These are phyloP conservation scores for Myxozyma neglecta DNA, from an alignment of 805 yeast genomes.

Conservation along the genomic window DNA sequence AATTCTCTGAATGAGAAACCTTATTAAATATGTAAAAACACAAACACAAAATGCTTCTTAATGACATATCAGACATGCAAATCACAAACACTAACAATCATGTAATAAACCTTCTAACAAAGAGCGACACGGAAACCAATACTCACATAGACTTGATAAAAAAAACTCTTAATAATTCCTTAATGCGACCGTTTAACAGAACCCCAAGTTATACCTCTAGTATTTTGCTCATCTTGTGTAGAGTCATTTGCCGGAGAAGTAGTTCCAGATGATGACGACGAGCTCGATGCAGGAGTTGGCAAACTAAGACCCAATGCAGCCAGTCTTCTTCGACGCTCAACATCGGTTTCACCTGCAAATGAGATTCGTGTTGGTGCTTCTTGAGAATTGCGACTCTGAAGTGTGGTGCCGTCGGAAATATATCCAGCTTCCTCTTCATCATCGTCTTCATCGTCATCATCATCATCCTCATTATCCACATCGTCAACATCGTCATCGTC, in stretches of 20 bases:
- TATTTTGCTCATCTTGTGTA: background rate
- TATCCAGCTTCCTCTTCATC: constrained; percentile 37
- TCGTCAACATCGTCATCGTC: constrained; percentile 34
- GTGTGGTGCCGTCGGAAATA: constrained; percentile 16
- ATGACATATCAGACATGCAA: too few relatives aligned
- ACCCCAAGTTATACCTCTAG: constrained; percentile 28
- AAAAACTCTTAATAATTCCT: background rate
- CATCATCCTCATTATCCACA: constrained; percentile 31
- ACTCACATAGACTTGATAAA: background rate
- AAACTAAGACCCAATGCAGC: constrained; percentile 41
- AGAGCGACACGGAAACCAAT: too few relatives aligned
- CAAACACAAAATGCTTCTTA: too few relatives aligned
- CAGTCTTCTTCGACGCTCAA: constrained; percentile 63
- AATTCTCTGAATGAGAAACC: too few relatives aligned
- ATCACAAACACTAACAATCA: too few relatives aligned
- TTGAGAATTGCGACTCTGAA: background rate
- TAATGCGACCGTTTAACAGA: constrained; percentile 18
- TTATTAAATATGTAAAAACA: too few relatives aligned
- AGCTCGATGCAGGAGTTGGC: constrained; percentile 7
- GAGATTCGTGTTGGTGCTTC: constrained; percentile 22
- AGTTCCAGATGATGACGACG: background rate
- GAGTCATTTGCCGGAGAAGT: background rate
- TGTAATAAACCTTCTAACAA: too few relatives aligned
- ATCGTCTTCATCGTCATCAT: constrained; percentile 31
- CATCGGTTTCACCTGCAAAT: constrained; percentile 55